A percentile compares a stretch with the other conserved stretches of the same genome.
These are phyloP conservation scores for Spergularia azorica DNA, from an alignment of 179 eudicot species.

Conservation along the genomic window DNA sequence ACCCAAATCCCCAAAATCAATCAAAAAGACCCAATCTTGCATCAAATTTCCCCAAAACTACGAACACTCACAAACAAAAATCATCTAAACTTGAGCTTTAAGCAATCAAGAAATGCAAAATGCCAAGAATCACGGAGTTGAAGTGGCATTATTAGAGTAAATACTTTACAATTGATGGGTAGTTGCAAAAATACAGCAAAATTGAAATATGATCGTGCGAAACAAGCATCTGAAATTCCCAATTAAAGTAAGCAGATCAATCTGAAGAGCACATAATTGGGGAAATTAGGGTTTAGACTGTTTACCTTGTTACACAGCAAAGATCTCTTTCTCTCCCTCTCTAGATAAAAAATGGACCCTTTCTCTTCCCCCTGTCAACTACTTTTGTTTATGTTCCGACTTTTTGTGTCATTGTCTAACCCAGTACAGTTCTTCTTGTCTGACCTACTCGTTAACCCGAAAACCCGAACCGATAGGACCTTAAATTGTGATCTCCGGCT, in stretches of 20 bases:
- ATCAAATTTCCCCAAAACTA: slow-evolving; percentile 9
- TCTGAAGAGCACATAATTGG: background rate
- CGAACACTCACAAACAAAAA: background rate
- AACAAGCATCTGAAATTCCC: background rate
- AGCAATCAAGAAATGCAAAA: background rate
- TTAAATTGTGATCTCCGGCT: too few species aligned
- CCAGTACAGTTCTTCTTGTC: too few species aligned
- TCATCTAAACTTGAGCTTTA: background rate
- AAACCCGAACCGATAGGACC: too few species aligned
- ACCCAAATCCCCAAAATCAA: slow-evolving; percentile 15
- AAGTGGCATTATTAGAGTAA: background rate
- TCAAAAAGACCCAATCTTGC: slow-evolving; percentile 11
- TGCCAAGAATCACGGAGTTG: background rate
- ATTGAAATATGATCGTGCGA: background rate
- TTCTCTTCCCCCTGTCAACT: background rate
- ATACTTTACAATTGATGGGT: background rate
- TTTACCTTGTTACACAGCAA: background rate
- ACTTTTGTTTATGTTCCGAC: too few species aligned
- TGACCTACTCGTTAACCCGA: too few species aligned
- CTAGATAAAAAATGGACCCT: background rate
- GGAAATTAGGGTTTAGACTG: background rate
- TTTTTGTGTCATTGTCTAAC: too few species aligned
- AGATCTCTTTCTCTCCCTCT: background rate
- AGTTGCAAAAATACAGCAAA: background rate
- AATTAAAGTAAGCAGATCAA: background rate